Percentiles rank a stretch among this genome's conserved stretches.
These are phyloP conservation scores for Cercospora beticola DNA, from an alignment of 2,329 filamentous ascomycete species.

Conservation along the genomic window DNA sequence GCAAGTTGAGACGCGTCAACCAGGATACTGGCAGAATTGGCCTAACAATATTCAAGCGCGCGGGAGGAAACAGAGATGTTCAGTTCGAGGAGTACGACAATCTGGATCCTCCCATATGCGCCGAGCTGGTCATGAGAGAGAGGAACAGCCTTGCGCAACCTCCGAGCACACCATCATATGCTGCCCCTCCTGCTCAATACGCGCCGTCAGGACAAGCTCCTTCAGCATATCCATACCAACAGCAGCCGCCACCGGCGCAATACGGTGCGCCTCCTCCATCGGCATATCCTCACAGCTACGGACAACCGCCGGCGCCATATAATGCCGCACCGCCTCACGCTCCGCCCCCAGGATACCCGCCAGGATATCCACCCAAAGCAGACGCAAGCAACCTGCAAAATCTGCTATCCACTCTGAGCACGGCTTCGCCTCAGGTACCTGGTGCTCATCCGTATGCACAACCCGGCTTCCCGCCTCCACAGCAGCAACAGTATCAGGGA, in stretches of 20 bases:
- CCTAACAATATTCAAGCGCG: conserved; percentile 82
- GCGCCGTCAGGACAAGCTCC: conserved; percentile 17
- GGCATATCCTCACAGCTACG: conserved; percentile 21
- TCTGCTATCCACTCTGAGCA: conserved; percentile 60
- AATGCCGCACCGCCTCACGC: conserved; percentile 35
- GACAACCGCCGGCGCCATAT: conserved; percentile 34
- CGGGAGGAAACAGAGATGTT: conserved; percentile 69
- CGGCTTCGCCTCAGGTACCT: conserved; percentile 33
- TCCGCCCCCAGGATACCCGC: conserved; percentile 37
- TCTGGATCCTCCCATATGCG: conserved; percentile 73
- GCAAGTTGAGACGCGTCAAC: conserved; percentile 68
- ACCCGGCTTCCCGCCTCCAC: conserved; percentile 21
- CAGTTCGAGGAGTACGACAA: conserved; percentile 85
- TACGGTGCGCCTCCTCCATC: conserved; percentile 20
- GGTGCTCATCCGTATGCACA: conserved; percentile 18
- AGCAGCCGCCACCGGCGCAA: conserved; percentile 39
- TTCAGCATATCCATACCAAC: conserved; percentile 34
- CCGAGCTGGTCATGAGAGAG: conserved; percentile 74
- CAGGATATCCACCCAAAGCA: conserved; percentile 54
- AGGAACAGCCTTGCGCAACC: conserved; percentile 52
- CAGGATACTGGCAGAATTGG: conserved; percentile 73
- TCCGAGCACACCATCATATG: conserved; percentile 22
- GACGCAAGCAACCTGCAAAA: conserved; percentile 71
- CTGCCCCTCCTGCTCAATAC: conserved; percentile 35
- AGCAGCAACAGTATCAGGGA: conserved; percentile 13